A percentile compares a stretch with the other conserved stretches of the same genome.
Conservation (phyloP, 352 stramenopile genomes). For the Aphanomyces astaci region DNA sequence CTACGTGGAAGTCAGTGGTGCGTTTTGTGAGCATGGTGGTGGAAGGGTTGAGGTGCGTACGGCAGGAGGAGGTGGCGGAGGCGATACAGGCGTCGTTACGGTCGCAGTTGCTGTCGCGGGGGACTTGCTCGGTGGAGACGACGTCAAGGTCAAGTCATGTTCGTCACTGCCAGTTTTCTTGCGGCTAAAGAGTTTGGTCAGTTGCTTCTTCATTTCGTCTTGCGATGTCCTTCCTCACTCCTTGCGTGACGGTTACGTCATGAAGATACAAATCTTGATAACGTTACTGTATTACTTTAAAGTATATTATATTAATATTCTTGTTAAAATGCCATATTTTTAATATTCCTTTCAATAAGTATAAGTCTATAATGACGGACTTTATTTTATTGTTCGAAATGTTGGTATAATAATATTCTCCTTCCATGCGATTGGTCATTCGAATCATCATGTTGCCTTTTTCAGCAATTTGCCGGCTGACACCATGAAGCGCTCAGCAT, state of each 20-base stretch:
- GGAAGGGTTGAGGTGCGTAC: background rate
- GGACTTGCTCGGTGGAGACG: background rate
- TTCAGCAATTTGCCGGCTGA: background rate
- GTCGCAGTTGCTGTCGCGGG: background rate
- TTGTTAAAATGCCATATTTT: no score
- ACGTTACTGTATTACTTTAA: no score
- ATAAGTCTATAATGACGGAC: no score
- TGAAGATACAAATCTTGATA: background rate
- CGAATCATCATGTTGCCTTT: background rate
- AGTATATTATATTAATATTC: no score
- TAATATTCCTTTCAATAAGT: no score
- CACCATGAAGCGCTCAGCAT: background rate
- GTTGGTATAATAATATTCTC: no score
- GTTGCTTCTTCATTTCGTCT: constrained; percentile 7
- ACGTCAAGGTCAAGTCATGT: background rate
- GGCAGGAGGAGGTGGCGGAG: background rate
- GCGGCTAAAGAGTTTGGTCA: constrained; percentile 10
- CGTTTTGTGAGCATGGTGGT: background rate
- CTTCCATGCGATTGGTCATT: no score
- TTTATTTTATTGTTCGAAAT: no score
- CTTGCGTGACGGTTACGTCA: background rate
- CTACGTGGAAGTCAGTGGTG: background rate
- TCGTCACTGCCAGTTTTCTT: background rate
- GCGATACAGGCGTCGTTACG: background rate
- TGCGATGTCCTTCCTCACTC: background rate